phyloP scores from a whole-genome alignment of 2,329 filamentous ascomycete genomes.

The Sphaerulina populicola region DNA sequence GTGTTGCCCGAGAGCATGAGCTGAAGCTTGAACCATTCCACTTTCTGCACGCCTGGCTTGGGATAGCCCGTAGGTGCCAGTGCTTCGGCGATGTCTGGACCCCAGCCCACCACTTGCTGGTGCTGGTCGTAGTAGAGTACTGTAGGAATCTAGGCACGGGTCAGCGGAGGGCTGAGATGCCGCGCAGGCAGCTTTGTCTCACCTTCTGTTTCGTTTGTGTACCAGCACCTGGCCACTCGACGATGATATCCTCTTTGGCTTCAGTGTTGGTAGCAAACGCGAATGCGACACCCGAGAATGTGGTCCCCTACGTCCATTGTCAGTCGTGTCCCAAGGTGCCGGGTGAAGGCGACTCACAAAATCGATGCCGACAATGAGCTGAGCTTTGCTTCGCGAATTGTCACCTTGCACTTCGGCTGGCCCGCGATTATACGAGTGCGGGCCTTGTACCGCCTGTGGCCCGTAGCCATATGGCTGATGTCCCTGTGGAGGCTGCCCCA shows the following conservation, averaged over 20 bases:
- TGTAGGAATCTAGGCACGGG: slow-evolving; percentile 68
- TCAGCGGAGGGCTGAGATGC: slow-evolving; percentile 8
- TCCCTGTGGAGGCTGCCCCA: slow-evolving; percentile 30
- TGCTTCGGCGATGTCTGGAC: slow-evolving; percentile 93
- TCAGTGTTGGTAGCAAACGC: slow-evolving; percentile 91
- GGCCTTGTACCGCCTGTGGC: slow-evolving; percentile 14
- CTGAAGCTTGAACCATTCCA: slow-evolving; percentile 99
- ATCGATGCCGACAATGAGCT: slow-evolving; percentile 97
- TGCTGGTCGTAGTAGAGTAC: slow-evolving; percentile 99
- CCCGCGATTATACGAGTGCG: slow-evolving; percentile 15
- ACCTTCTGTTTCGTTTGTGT: slow-evolving; percentile 99
- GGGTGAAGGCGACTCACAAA: slow-evolving; percentile 57
- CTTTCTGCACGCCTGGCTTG: slow-evolving; percentile 95
- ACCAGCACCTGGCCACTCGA: slow-evolving; percentile 95
- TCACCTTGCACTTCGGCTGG: slow-evolving; percentile 64
- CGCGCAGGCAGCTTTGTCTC: slow-evolving; percentile 17
- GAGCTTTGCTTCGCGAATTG: slow-evolving; percentile 81
- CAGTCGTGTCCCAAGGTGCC: slow-evolving; percentile 7
- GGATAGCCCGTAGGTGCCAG: slow-evolving; percentile 94
- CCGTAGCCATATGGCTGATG: slow-evolving; percentile 17
- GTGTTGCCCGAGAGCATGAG: slow-evolving; percentile 98
- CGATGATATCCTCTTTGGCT: slow-evolving; percentile 96
- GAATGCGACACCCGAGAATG: slow-evolving; percentile 94
- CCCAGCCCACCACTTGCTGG: slow-evolving; percentile 99
- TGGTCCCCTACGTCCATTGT: slow-evolving; percentile 62